A percentile compares a stretch with the other conserved stretches of the same genome.
phyloP scores from a whole-genome alignment of 2,329 filamentous ascomycete genomes.

The Pseudogymnoascus sp. region DNA sequence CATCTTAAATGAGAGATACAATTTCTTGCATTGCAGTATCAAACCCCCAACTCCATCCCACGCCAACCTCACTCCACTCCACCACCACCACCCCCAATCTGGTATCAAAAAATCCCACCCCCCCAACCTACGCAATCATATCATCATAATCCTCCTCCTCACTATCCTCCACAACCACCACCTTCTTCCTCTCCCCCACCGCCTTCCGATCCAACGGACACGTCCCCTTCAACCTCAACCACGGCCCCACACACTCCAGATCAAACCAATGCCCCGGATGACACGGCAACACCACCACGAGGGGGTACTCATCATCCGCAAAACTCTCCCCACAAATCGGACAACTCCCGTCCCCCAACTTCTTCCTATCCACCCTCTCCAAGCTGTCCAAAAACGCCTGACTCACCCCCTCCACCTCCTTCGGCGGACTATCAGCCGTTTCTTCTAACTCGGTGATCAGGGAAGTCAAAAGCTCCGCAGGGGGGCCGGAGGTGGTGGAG shows the following conservation, averaged over 20 bases:
- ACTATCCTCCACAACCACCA: constrained; percentile 38
- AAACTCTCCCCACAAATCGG: constrained; percentile 58
- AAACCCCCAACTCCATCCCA: background rate
- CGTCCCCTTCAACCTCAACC: constrained; percentile 57
- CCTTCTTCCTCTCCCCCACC: constrained; percentile 48
- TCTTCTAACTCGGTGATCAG: constrained; percentile 43
- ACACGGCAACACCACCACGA: constrained; percentile 60
- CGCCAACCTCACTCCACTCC: background rate
- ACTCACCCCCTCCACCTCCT: constrained; percentile 46
- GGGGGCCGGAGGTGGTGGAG: constrained; percentile 37
- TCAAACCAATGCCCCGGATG: constrained; percentile 54
- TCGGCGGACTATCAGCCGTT: constrained; percentile 48
- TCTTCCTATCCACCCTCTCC: constrained; percentile 50
- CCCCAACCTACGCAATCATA: constrained; percentile 36
- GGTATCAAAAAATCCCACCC: background rate
- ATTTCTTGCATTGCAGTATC: background rate
- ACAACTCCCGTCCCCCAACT: constrained; percentile 46
- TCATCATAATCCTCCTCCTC: constrained; percentile 46
- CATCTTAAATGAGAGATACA: background rate
- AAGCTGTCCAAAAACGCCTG: constrained; percentile 55
- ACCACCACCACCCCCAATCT: background rate
- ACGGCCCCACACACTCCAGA: constrained; percentile 61
- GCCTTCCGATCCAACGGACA: constrained; percentile 59
- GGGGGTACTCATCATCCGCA: constrained; percentile 54
- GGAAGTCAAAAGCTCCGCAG: constrained; percentile 40